Conservation (phyloP, 2,329 filamentous ascomycete genomes). For the Diaporthe sp. region DNA sequence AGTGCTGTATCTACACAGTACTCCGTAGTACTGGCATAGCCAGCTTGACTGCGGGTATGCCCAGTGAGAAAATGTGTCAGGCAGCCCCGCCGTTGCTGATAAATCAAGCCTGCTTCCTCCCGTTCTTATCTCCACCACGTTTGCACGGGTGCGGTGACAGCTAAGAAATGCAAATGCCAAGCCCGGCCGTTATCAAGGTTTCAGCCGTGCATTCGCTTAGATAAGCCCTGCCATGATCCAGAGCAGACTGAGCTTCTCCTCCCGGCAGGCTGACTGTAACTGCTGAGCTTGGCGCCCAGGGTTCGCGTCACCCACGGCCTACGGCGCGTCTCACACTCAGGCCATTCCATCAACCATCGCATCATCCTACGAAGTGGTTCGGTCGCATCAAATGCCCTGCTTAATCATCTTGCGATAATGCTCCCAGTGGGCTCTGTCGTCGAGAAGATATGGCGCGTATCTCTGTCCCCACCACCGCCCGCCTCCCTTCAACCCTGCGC, state of each 20-base stretch:
- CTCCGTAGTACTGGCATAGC: neutral
- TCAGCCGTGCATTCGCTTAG: conserved; percentile 21
- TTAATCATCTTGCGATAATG: neutral
- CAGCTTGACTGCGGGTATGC: too few species aligned
- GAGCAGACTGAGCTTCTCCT: neutral
- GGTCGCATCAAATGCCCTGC: neutral
- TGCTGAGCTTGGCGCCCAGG: conserved; percentile 11
- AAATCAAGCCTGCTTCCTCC: conserved; percentile 1
- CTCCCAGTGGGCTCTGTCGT: neutral
- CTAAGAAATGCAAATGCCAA: conserved; percentile 13
- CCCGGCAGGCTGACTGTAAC: neutral
- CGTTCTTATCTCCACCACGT: neutral
- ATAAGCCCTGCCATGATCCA: conserved; percentile 9
- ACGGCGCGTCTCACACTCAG: conserved; percentile 1
- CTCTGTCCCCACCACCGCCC: conserved; percentile 76
- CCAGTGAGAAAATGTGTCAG: neutral
- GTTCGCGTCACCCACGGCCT: conserved; percentile 8
- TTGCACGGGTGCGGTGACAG: neutral
- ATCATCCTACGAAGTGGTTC: conserved; percentile 1
- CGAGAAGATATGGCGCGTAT: conserved; percentile 60
- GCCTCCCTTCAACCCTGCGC: conserved; percentile 77
- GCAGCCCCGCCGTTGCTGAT: conserved; percentile 15
- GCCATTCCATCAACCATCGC: neutral
- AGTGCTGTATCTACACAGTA: neutral
- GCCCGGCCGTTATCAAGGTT: neutral